These are phyloP conservation scores for Mortierella antarctica DNA, from an alignment of 192 early-diverging fungal genomes.

Conservation along the genomic window DNA sequence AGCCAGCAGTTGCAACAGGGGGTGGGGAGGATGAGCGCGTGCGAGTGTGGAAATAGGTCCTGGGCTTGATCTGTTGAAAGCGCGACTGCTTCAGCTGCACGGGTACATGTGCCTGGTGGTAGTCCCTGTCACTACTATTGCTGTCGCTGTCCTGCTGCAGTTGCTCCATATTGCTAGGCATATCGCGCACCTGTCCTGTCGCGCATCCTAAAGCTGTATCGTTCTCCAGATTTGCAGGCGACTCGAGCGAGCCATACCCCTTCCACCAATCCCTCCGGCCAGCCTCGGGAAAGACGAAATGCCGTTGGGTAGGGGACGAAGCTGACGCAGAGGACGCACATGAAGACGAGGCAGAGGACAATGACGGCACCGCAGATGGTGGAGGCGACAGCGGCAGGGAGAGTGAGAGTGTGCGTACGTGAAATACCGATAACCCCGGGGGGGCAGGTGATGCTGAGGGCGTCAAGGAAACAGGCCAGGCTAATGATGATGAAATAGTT, in stretches of 20 bases:
- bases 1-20: constrained; percentile 23
- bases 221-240: background rate
- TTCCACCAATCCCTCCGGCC: constrained; percentile 31
- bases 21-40: constrained; percentile 23
- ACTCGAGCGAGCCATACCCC: background rate
- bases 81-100: no score
- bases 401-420: constrained; percentile 1
- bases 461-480: background rate
- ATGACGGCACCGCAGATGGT: constrained; percentile 7
- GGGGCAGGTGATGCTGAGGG: background rate
- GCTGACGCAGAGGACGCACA: constrained; percentile 18
- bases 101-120: no score
- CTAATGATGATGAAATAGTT: background rate
- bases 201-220: background rate
- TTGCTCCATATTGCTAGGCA: background rate
- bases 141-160: background rate
- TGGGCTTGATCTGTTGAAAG: constrained; percentile 11
- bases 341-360: constrained; percentile 19
- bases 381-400: constrained; percentile 20
- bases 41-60: background rate
- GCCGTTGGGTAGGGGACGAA: background rate
- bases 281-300: constrained; percentile 15
- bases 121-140: background rate
- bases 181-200: background rate
- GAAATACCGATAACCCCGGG: background rate